Conservation (phyloP, 2,329 filamentous ascomycete genomes). For the Parascedosporium putredinis region DNA sequence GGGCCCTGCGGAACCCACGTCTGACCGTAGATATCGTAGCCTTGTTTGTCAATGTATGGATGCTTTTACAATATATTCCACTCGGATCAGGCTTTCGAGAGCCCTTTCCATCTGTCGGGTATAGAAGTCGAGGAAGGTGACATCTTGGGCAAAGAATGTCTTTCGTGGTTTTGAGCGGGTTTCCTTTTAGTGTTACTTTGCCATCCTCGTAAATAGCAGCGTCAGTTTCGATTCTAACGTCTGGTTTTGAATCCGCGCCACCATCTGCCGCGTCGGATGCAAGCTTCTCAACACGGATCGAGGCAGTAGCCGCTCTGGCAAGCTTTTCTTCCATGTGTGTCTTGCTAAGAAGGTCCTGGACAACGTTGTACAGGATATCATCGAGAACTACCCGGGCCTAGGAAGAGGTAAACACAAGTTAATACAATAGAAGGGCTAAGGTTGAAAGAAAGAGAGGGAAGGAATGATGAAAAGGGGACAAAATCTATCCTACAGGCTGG, state of each 20-base stretch:
- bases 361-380: constrained; percentile 64
- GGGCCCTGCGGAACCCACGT: constrained; percentile 65
- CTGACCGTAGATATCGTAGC: constrained; percentile 74
- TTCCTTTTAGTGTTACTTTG: constrained; percentile 57
- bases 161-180: constrained; percentile 58
- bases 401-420: neutral
- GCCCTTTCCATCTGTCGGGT: constrained; percentile 62
- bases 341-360: constrained; percentile 64
- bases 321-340: constrained; percentile 72
- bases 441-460: neutral
- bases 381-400: constrained; percentile 60
- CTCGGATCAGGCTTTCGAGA: constrained; percentile 54
- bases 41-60: constrained; percentile 65
- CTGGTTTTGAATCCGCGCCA: constrained; percentile 41
- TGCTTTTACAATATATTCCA: constrained; percentile 69
- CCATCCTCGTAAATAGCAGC: constrained; percentile 62
- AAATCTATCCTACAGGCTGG: too few species aligned
- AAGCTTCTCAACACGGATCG: constrained; percentile 54
- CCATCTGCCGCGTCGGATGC: constrained; percentile 44
- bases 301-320: constrained; percentile 54
- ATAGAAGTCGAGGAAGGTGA: constrained; percentile 61
- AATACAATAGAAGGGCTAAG: neutral
- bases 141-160: constrained; percentile 67
- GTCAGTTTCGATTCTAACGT: constrained; percentile 53
- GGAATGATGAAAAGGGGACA: too few species aligned